A percentile compares a stretch with the other conserved stretches of the same genome.
These are phyloP conservation scores for Dryas integrifolia DNA, from an alignment of 331 rosid genomes.

Conservation along the genomic window DNA sequence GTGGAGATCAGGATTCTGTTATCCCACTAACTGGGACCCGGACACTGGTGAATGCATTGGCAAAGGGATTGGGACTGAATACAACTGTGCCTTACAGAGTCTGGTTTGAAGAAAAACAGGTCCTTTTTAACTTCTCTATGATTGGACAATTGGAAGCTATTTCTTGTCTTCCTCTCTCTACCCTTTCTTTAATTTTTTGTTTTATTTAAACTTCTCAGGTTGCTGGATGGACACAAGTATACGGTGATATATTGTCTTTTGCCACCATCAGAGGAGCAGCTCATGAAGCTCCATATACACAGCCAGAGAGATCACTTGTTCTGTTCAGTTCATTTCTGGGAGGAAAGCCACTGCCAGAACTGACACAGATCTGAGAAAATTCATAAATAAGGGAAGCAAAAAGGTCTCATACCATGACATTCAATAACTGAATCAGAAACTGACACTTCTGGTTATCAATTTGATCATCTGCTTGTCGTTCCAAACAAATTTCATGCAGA, in stretches of 20 bases:
- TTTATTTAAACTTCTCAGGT: slow-evolving; percentile 33
- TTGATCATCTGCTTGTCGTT: not conserved
- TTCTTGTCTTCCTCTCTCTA: not conserved
- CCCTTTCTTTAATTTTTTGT: not conserved
- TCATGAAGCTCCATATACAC: slow-evolving; percentile 62
- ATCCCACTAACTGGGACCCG: slow-evolving; percentile 40
- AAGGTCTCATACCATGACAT: not conserved
- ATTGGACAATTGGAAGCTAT: not conserved
- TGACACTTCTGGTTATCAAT: not conserved
- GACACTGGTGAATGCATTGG: slow-evolving; percentile 31
- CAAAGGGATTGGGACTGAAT: slow-evolving; percentile 31
- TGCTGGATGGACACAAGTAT: slow-evolving; percentile 71
- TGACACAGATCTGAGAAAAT: not conserved
- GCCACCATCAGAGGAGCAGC: slow-evolving; percentile 72
- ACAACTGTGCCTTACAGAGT: slow-evolving; percentile 32
- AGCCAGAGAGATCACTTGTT: slow-evolving; percentile 57
- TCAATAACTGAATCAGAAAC: not conserved
- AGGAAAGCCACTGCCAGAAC: slow-evolving; percentile 54
- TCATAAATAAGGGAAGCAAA: not conserved
- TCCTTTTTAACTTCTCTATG: not conserved
- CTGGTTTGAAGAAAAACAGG: slow-evolving; percentile 38
- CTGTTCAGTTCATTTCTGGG: slow-evolving; percentile 42
- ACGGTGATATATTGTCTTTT: slow-evolving; percentile 49
- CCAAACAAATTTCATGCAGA: not conserved
- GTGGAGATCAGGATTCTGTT: slow-evolving; percentile 51